Conservation (phyloP, 2,329 filamentous ascomycete species). For the Teratosphaeria zuluensis region DNA sequence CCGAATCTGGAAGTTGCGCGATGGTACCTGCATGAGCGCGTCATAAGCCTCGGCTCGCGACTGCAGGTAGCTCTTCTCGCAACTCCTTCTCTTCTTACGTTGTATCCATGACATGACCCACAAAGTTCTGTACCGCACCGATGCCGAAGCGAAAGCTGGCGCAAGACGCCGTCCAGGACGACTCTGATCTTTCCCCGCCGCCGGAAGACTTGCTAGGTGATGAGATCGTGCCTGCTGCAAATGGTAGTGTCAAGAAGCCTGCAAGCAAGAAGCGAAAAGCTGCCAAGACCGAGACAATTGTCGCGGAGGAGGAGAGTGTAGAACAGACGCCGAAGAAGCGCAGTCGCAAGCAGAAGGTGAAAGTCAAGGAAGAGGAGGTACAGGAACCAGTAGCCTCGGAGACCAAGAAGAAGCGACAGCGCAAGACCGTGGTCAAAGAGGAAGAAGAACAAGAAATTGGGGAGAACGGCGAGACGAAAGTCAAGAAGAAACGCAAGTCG, state of each 20-base stretch:
- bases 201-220: conserved; percentile 9
- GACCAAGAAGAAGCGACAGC: conserved; percentile 6
- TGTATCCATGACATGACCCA: neutral
- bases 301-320: neutral
- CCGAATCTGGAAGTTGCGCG: neutral
- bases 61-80: neutral
- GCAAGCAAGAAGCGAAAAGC: conserved; percentile 15
- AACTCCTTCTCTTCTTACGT: neutral
- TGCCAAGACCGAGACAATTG: neutral
- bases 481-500: conserved; percentile 31
- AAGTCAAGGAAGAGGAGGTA: conserved; percentile 3
- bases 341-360: conserved; percentile 4
- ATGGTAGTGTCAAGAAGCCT: neutral
- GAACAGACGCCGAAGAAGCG: conserved; percentile 1
- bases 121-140: neutral
- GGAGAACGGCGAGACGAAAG: conserved; percentile 6
- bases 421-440: conserved; percentile 8
- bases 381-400: conserved; percentile 1
- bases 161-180: conserved; percentile 5
- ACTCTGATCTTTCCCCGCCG: conserved; percentile 12
- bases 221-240: neutral
- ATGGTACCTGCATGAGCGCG: neutral
- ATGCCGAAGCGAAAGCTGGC: conserved; percentile 20
- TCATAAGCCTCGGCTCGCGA: neutral
- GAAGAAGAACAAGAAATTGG: conserved; percentile 3